phyloP scores from a whole-genome alignment of 352 stramenopile species.

The Blastocystis sp. region DNA sequence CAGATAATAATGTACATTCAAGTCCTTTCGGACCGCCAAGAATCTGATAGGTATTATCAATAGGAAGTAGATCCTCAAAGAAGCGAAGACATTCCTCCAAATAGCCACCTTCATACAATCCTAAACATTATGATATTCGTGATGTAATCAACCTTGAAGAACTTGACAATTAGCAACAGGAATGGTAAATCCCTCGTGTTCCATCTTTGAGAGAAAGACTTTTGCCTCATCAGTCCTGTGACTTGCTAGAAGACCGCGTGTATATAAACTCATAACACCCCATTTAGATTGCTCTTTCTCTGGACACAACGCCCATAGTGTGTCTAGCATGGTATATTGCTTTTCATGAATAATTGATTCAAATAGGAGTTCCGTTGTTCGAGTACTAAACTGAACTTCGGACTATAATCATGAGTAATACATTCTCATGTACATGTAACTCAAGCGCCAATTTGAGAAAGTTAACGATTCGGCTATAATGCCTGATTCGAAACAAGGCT shows the following conservation, averaged over 20 bases:
- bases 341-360: neutral
- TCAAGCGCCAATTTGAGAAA: neutral
- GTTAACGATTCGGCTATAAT: neutral
- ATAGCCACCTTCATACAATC: constrained; percentile 21
- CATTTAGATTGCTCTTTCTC: neutral
- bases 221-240: neutral
- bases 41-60: neutral
- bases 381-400: neutral
- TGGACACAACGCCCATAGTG: neutral
- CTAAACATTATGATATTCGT: neutral
- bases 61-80: neutral
- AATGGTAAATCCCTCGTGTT: constrained; percentile 2
- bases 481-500: neutral
- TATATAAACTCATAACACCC: neutral
- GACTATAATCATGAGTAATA: neutral
- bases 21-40: neutral
- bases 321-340: neutral
- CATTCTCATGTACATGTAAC: neutral
- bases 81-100: neutral
- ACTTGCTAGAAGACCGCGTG: neutral
- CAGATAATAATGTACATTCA: neutral
- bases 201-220: neutral
- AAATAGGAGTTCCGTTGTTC: neutral
- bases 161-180: constrained; percentile 19
- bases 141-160: neutral